Percentiles rank a stretch among this genome's conserved stretches.
These are phyloP conservation scores for Fusarium nelsonii DNA, from an alignment of 2,329 filamentous ascomycete species.

Conservation along the genomic window DNA sequence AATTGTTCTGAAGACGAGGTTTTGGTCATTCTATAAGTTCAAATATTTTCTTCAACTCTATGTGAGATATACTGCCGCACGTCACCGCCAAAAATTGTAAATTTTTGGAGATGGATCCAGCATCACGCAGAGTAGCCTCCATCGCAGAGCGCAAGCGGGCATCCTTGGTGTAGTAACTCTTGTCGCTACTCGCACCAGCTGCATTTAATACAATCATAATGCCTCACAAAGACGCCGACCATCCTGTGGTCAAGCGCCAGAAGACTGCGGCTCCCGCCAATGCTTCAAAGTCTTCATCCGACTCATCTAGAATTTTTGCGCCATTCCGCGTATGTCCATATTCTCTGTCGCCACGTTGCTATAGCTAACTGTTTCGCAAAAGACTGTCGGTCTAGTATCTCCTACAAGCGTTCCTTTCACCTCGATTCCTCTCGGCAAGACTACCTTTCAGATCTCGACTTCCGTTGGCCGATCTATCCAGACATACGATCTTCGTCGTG, in stretches of 20 bases:
- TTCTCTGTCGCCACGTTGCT: neutral
- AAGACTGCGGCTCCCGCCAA: conserved; percentile 61
- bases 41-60: conserved; percentile 9
- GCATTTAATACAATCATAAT: conserved; percentile 54
- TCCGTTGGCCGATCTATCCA: conserved; percentile 91
- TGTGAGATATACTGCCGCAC: conserved; percentile 26
- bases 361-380: conserved; percentile 22
- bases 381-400: conserved; percentile 95
- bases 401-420: conserved; percentile 92
- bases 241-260: conserved; percentile 81
- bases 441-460: conserved; percentile 96
- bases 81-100: conserved; percentile 52
- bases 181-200: conserved; percentile 6
- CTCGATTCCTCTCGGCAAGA: conserved; percentile 88
- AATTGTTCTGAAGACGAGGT: no score
- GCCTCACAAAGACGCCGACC: conserved; percentile 70
- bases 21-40: neutral
- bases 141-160: conserved; percentile 36
- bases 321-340: conserved; percentile 81
- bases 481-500: conserved; percentile 93
- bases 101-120: conserved; percentile 44
- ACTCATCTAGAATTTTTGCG: conserved; percentile 86
- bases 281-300: conserved; percentile 54
- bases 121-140: conserved; percentile 38
- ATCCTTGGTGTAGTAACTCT: conserved; percentile 24